Conservation (phyloP, 352 stramenopile genomes). For the Pythium brachiatum region DNA sequence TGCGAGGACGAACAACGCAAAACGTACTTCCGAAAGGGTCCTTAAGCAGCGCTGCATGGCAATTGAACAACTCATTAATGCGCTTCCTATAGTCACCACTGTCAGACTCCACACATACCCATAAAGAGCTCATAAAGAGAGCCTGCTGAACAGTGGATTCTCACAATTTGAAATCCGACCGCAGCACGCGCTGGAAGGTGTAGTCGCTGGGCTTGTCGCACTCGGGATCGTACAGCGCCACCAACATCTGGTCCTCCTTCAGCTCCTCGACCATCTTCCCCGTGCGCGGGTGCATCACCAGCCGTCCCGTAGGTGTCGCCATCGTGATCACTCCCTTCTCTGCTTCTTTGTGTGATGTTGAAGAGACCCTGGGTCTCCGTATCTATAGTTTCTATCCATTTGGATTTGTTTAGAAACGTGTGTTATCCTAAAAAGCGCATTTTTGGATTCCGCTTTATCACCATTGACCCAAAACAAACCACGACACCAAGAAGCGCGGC, state of each 20-base stretch:
- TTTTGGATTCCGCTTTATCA: background rate
- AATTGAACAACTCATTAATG: slow-evolving; percentile 63
- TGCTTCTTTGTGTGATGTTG: slow-evolving; percentile 13
- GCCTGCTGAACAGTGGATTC: slow-evolving; percentile 6
- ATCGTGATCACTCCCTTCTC: slow-evolving; percentile 28
- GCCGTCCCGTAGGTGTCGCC: slow-evolving; percentile 52
- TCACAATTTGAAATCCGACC: slow-evolving; percentile 63
- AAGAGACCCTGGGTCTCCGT: background rate
- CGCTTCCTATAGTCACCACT: slow-evolving; percentile 20
- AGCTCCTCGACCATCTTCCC: slow-evolving; percentile 67
- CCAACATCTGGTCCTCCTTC: slow-evolving; percentile 64
- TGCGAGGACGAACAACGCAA: background rate
- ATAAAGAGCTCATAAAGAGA: background rate
- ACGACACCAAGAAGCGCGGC: background rate
- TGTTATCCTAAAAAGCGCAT: background rate
- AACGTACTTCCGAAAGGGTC: slow-evolving; percentile 64
- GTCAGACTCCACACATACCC: slow-evolving; percentile 3
- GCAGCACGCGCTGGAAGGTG: slow-evolving; percentile 42
- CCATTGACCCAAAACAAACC: background rate
- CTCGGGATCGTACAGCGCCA: slow-evolving; percentile 50
- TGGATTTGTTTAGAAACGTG: background rate
- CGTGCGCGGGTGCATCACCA: slow-evolving; percentile 50
- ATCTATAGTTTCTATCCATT: background rate
- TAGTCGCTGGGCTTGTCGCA: slow-evolving; percentile 37
- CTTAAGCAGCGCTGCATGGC: slow-evolving; percentile 59